Evolutionary conservation across 768 basidiomycete genomes (phyloP), one percentile per base, ranked within the genome.

Genomic region (Neoboletus subvelutipes): DNA sequence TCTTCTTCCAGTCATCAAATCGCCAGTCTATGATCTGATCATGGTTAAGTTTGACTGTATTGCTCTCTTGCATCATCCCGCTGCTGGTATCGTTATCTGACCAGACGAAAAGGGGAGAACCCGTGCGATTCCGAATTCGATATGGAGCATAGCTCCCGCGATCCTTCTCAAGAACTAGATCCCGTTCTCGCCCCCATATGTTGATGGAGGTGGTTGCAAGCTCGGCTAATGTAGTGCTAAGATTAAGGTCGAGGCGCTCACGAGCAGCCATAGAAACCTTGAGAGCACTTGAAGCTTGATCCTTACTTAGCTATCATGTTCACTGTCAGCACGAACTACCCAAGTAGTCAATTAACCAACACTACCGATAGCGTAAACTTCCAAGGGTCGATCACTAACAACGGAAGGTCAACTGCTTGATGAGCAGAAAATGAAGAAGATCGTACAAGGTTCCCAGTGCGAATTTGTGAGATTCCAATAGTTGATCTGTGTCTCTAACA

Each of bases 391-490:
- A 96, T 92, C 52, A 99, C 89, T 92, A 46, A 40, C 13, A 17
- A 26, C 0, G 22, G 17, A 53, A 52, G 33, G 26, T 73, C 53
- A 74, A 39, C 18, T 29, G 4, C 6, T 10, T 46, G 31, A 48
- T 46, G 29, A 41, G 20, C 5, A n/a, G 29, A 45, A 45, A 34
- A 49, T 9, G 36, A 62, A 41, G 54, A 13, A 1, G 74, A 48
- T 39, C 86, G 60, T 67, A 90, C 90, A 71, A 31, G 97, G 96
- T 73, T 98, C 97, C 94, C 97, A 99, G 66, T 98, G 94, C 47
- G 97, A 98, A 68, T 97, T 98, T 24, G 88, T 87, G 49, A 98
- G 73, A 71, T 99, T 99, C 92, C 94, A 99, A 67, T 97, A 99
- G 57, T 86, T 93, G 70, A 97, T 88, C 49, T 87, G 85, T 3